phyloP scores from a whole-genome alignment of 1,284 basidiomycete genomes.

The Apiotrichum gamsii region DNA sequence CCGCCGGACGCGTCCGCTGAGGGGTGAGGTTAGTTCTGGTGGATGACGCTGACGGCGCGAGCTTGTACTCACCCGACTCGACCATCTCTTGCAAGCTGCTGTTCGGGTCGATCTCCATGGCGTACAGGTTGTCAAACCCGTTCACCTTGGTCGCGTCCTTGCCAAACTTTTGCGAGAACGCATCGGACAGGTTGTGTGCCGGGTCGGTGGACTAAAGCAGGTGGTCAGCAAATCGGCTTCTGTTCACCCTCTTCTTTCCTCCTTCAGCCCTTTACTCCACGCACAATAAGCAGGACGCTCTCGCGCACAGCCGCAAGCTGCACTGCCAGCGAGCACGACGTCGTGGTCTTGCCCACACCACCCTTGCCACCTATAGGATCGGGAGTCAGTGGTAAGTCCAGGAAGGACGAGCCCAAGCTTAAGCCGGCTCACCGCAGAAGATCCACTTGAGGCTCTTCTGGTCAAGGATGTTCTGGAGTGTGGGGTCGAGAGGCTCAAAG shows the following conservation, averaged over 20 bases:
- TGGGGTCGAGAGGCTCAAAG: slow-evolving; percentile 57
- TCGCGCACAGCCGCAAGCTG: slow-evolving; percentile 80
- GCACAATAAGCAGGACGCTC: slow-evolving; percentile 85
- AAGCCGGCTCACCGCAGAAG: slow-evolving; percentile 63
- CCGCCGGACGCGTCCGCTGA: slow-evolving; percentile 83
- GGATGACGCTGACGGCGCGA: no score
- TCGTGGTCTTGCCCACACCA: slow-evolving; percentile 90
- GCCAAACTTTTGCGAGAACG: slow-evolving; percentile 98
- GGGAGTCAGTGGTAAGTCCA: no score
- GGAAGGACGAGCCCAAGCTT: background rate
- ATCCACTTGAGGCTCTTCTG: slow-evolving; percentile 91
- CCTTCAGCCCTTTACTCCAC: no score
- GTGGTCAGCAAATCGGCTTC: background rate
- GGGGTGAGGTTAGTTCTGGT: no score
- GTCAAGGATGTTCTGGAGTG: slow-evolving; percentile 82
- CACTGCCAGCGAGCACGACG: slow-evolving; percentile 90
- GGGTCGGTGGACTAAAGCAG: slow-evolving; percentile 86
- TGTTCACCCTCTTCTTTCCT: no score
- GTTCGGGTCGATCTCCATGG: slow-evolving; percentile 99
- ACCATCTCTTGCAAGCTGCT: slow-evolving; percentile 98
- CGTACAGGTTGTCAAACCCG: slow-evolving; percentile 91
- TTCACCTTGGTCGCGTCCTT: slow-evolving; percentile 99
- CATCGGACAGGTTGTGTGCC: slow-evolving; percentile 97
- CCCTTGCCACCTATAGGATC: slow-evolving; percentile 72
- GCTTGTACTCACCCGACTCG: slow-evolving; percentile 69